Conservation (phyloP, 2,329 filamentous ascomycete genomes). For the Pochonia chlamydosporia region DNA sequence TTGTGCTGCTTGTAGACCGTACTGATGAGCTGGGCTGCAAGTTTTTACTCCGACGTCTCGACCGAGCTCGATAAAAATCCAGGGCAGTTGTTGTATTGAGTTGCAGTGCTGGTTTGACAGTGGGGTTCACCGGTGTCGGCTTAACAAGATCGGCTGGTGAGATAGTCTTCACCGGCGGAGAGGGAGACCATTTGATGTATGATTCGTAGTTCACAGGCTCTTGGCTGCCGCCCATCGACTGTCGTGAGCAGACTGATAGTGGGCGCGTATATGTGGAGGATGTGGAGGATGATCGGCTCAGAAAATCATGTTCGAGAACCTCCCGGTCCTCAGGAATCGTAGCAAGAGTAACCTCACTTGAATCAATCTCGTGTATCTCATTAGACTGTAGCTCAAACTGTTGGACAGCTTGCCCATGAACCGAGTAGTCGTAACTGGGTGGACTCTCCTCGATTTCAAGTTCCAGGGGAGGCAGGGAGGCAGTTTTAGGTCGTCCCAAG, state of each 20-base stretch:
- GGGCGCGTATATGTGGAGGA: conserved; percentile 3
- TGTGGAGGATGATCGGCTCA: background rate
- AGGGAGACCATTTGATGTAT: conserved; percentile 21
- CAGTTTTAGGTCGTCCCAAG: conserved; percentile 39
- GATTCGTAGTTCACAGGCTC: conserved; percentile 10
- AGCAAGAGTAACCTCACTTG: conserved; percentile 33
- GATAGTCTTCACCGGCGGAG: conserved; percentile 17
- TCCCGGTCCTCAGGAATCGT: conserved; percentile 22
- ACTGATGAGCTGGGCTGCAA: conserved; percentile 43
- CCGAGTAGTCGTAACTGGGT: conserved; percentile 37
- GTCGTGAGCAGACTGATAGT: background rate
- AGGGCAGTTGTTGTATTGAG: conserved; percentile 29
- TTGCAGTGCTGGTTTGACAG: conserved; percentile 31
- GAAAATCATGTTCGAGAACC: background rate
- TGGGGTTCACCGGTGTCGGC: conserved; percentile 10
- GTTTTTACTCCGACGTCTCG: conserved; percentile 31
- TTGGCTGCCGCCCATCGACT: background rate
- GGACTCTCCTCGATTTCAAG: conserved; percentile 32
- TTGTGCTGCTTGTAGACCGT: conserved; percentile 36
- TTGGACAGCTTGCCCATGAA: conserved; percentile 22
- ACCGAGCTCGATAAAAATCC: conserved; percentile 23
- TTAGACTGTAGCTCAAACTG: conserved; percentile 41
- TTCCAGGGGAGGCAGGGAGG: conserved; percentile 15
- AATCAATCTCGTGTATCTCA: conserved; percentile 49
- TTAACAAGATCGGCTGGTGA: conserved; percentile 18